A percentile compares a stretch with the other conserved stretches of the same genome.
phyloP scores from a whole-genome alignment of 2,329 filamentous ascomycete genomes.

The Fusarium sp. region DNA sequence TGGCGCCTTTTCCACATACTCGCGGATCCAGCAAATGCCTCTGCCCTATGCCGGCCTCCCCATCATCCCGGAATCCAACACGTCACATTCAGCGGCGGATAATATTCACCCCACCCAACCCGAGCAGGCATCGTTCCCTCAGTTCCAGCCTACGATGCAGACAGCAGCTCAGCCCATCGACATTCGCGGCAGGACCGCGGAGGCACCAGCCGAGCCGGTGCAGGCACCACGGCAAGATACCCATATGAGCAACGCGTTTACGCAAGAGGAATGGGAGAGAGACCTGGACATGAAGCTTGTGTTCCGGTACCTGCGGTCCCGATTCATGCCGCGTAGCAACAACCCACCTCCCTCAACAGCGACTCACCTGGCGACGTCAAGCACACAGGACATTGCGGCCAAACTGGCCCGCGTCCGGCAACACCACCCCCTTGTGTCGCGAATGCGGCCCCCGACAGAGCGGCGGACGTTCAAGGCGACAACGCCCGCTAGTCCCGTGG shows the following conservation, averaged over 20 bases:
- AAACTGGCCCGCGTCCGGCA: constrained; percentile 87
- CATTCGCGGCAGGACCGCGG: constrained; percentile 48
- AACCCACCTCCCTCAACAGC: constrained; percentile 57
- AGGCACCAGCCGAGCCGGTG: constrained; percentile 33
- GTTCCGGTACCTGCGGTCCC: constrained; percentile 85
- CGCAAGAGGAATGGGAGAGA: constrained; percentile 90
- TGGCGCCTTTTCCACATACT: constrained; percentile 88
- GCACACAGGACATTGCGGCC: constrained; percentile 74
- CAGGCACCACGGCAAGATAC: constrained; percentile 40
- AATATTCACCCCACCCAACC: constrained; percentile 37
- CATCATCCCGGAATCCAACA: constrained; percentile 66
- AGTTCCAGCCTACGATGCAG: constrained; percentile 63
- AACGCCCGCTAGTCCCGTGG: constrained; percentile 61
- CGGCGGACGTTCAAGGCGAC: constrained; percentile 68
- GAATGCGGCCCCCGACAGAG: constrained; percentile 60
- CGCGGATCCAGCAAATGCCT: constrained; percentile 71
- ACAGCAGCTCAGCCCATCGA: constrained; percentile 52
- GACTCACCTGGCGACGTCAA: constrained; percentile 61
- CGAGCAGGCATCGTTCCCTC: constrained; percentile 45
- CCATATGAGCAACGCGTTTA: constrained; percentile 56
- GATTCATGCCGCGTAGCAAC: constrained; percentile 70
- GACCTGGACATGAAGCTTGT: constrained; percentile 92
- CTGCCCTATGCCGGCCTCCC: constrained; percentile 85
- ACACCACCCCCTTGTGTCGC: constrained; percentile 86
- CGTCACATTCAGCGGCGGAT: constrained; percentile 47